Base-by-base conservation (phyloP, 148 eudicot genomes). In the Rhododendron kiyosumense region DNA sequence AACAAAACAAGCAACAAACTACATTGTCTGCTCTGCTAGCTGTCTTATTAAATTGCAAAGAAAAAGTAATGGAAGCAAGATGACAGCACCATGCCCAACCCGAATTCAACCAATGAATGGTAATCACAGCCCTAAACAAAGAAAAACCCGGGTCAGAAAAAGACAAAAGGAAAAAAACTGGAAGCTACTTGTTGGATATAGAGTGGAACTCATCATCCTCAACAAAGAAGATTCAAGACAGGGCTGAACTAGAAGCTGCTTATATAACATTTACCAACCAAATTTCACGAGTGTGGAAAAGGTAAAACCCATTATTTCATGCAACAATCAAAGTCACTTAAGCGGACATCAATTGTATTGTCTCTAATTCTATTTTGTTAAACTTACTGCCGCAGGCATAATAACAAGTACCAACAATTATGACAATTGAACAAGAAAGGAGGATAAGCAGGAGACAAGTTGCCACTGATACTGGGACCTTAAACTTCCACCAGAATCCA, bases 111-210 rank as follows among this genome's bases (percentile, higher is more conserved):
- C 92, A 91, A 88, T 63, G 87, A 84, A 89, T 77, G 83, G 88
- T 83, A 79, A 86, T 93, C 91, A 92, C 84, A 91, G 92, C 86
- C 95, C 94, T 91, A 93, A 86, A 90, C 89, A 90, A 86, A 88
- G 87, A 87, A 88, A 88, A 89, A 84, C 89, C 86, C 85, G 3
- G 41, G 76, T 71, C 76, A 71, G 76, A 71, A 30, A 71, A 14
- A 14, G 75, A 3, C 1, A 12, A 69, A 69, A 13, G 32, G 17
- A 30, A 71, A 12, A 67, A 30, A 71, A 32, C 41, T 12, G 76
- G 38, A 30, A 71, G 76, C 76, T n/a, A 65, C 30, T 65, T 71
- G 32, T 30, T 71, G 76, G 76, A 71, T 28, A 32, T 32, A 10
- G 36, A 71, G 36, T 30, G 9, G 5, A 71, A 71, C 20, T 71